Evolutionary conservation across 2,329 filamentous ascomycete species (phyloP), one percentile per base, ranked within the genome.

Genomic region (Phyllosticta citriasiana): DNA sequence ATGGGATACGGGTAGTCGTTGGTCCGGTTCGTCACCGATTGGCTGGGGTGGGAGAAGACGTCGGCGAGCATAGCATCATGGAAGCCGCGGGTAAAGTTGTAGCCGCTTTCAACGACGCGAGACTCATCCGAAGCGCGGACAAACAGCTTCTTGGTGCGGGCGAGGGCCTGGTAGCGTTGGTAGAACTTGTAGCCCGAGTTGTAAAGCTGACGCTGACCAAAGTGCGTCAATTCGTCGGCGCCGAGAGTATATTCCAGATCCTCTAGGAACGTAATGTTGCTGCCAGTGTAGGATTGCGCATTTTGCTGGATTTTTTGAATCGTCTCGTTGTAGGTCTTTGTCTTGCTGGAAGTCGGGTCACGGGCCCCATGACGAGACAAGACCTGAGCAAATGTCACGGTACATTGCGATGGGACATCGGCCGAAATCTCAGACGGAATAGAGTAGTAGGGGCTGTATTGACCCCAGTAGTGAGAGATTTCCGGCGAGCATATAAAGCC

Each of bases 311-410:
- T 87, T 55, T 82, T 82, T 27, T 80, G 71, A 59, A 96, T 78
- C 8, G 89, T 80, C 4, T 77, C 73, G 50, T 78, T 80, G 74
- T 96, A 96, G 6, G 73, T 70, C 10, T 72, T 70, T 0, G 85
- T 83, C 77, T 92, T 95, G 65, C 78, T 77, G 10, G 76, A 69
- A 0, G 91, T 96, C 0, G 92, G 92, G 70, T 90, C 88, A 58
- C 92, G 84, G 47, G 89, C 89, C 55, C 91, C 92, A 71, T 97
- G 92, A 2, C 92, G 85, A 24, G 90, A 91, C 55, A 97, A 81
- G 25, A 92, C 78, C 68, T 92, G 88, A 1, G 82, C 92, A 73
- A 96, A 93, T 2, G 86, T 93, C 66, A 93, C 76, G 12, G 82
- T 77, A 74, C 92, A 97, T n/a, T 78, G 79, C 0, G 77, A 66